A percentile compares a stretch with the other conserved stretches of the same genome.
phyloP scores from a whole-genome alignment of 306 rosid genomes.

The Quercus robur region DNA sequence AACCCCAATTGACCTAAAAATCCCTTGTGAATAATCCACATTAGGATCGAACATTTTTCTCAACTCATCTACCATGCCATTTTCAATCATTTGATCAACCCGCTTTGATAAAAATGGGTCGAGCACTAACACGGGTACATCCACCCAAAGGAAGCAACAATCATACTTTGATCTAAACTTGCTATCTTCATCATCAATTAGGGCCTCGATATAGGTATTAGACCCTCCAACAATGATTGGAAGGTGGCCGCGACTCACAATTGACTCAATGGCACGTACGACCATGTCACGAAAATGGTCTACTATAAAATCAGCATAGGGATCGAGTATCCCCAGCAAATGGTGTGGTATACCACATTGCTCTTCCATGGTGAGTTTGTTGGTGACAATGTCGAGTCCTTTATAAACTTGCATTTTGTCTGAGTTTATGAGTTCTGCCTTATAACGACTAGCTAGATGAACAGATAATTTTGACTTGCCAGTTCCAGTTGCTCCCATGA shows the following conservation, averaged over 20 bases:
- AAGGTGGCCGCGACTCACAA: constrained; percentile 26
- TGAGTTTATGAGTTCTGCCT: constrained; percentile 70
- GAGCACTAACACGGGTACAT: constrained; percentile 34
- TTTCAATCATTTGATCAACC: constrained; percentile 59
- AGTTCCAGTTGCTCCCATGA: constrained; percentile 83
- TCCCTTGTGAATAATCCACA: constrained; percentile 52
- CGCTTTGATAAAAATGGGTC: constrained; percentile 42
- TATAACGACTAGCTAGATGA: constrained; percentile 57
- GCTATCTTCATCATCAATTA: constrained; percentile 53
- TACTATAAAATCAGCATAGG: constrained; percentile 51
- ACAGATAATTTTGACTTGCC: constrained; percentile 80
- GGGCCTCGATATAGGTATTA: constrained; percentile 64
- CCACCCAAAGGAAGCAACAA: constrained; percentile 36
- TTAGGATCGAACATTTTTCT: constrained; percentile 43
- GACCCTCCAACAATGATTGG: constrained; percentile 96
- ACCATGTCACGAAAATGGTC: constrained; percentile 45
- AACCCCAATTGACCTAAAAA: constrained; percentile 75
- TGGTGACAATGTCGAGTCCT: constrained; percentile 72
- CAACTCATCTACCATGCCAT: constrained; percentile 62
- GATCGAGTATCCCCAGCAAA: constrained; percentile 53
- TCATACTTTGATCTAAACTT: constrained; percentile 52
- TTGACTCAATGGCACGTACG: constrained; percentile 35
- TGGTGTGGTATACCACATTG: constrained; percentile 73
- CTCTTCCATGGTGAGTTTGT: constrained; percentile 66
- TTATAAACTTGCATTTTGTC: constrained; percentile 86